Evolutionary conservation across 176 grass and related monocot species (phyloP), one percentile per base, ranked within the genome.

Genomic region (Oryza rufipogon): DNA sequence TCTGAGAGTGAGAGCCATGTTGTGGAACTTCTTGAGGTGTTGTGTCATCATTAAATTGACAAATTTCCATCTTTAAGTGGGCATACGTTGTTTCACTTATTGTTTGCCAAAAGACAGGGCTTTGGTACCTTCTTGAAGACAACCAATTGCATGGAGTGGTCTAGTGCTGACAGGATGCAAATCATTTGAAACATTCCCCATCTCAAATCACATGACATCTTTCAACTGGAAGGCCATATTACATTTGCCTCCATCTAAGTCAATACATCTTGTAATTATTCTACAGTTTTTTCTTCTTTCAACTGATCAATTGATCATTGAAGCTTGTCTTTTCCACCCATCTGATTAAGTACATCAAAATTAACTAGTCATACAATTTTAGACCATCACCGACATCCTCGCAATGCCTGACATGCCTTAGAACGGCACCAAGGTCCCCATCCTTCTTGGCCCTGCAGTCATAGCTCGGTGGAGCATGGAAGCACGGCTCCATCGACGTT

Each of bases 401-500:
- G 41, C 92, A 97, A 58, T 82, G 92, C 70, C 77, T 80, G 68
- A 92, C 80, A 68, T 92, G 80, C 41, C 60, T 66, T 16, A 85
- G 65, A 19, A 94, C 25, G 3, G 84, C 39, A 41, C 81, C 92
- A 5, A 87, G 78, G 49, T 91, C 90, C 6, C 82, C 86, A 7
- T 73, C 80, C 66, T 73, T 90, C 88, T 83, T 87, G 32, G 87
- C 82, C 64, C 67, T 88, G 87, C 92, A 97, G 30, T 94, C 89
- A 34, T 88, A 94, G 5, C 41, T 88, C 6, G 92, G 92, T 9
- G 94, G 83, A 41, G 75, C 81, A 75, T 90, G 88, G 83, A 87
- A 92, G 83, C 94, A 97, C 19, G 94, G 92, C 32, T 97, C 94
- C 83, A 92, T 94, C 6, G 94, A 97, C 83, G 79, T 68, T n/a